Base-by-base conservation (phyloP, 2,329 filamentous ascomycete species). In the Trichoderma sp. region DNA sequence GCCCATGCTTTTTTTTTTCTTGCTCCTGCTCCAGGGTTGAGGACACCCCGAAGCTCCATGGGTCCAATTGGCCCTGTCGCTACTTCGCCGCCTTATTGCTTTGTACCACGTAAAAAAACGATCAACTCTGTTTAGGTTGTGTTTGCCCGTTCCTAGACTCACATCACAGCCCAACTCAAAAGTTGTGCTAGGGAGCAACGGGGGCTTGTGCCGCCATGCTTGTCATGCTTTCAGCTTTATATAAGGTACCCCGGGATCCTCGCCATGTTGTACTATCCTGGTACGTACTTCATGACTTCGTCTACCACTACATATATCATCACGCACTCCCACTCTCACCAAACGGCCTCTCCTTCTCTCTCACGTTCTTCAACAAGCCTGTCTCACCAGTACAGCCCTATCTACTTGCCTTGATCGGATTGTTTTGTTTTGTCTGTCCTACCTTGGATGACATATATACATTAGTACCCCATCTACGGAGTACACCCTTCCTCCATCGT, bases 151-250 rank as follows among this genome's bases (percentile, higher is more conserved):
- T 64, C 52, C 64, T 64, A 32, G 70, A 68, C 74, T 75, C 74
- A 76, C 76, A 76, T 76, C 75, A 77, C 75, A 75, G 77, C 76
- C 73, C 73, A 73, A 76, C 68, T 74, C 71, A 72, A 72, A 76
- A 76, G 72, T 76, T 70, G 72, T 73, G 71, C 71, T 74, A 74
- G 73, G 68, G 64, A 67, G 70, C 29, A 54, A 64, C 61, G 52
- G 58, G 58, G 56, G 42, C 58, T 68, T 67, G 66, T 71, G 63
- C 71, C 70, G 65, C 69, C 35, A 70, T 70, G 69, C n/a, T 50
- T 58, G 66, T 63, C 52, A 52, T 60, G 56, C 37, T 64, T 56
- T 54, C 57, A 56, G 56, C 64, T 68, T 67, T 42, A 45, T 45
- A 45, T n/a, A n/a, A n/a, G n/a, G 35, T 52, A 60, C 48, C 56